Evolutionary conservation across 75 land plant genomes (phyloP), one percentile per base, ranked within the genome.

Genomic region (Azolla pinnata): DNA sequence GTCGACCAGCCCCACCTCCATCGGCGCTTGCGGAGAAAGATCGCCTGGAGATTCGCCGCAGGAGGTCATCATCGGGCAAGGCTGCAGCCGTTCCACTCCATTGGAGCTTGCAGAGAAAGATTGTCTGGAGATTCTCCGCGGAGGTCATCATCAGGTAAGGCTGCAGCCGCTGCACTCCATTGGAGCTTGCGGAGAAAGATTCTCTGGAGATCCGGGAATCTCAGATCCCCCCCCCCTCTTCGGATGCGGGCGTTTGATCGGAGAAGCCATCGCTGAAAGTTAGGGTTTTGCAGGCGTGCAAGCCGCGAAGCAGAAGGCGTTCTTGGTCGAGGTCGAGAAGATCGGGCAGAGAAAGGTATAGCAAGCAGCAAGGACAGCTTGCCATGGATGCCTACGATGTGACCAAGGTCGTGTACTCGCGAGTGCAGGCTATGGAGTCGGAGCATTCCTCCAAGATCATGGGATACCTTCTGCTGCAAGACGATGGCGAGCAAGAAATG

Each of bases 341-440:
- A 46, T 17, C 14, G 4, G 10, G n/a, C 17, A 18, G 23, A 3
- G 21, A 46, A 46, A 17, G 49, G 23, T 46, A 18, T 23, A 46
- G 49, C 49, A 46, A 29, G 26, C 40, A 25, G 4, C 34, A n/a
- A 4, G 49, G 28, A n/a, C n/a, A n/a, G n/a, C n/a, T 31, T 12
- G 71, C 40, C 56, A 95, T 95, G 99, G 99, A 95, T 62, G 57
- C 72, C 4, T 86, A 86, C 62, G 99, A 95, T 62, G 91, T 88
- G 1, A 77, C 90, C 0, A 75, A 75, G 67, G 67, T 81, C 24
- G 88, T 95, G 27, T 83, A 79, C 62, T 67, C 85, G 10, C 60
- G 86, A 64, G 85, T 95, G 62, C 90, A 95, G 62, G 59, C 49
- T 33, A 10, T 86, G 50, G 97, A 95, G 30, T 87, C 91, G 0